Conservation (phyloP, 2,329 filamentous ascomycete species). For the Cytospora chrysosperma region DNA sequence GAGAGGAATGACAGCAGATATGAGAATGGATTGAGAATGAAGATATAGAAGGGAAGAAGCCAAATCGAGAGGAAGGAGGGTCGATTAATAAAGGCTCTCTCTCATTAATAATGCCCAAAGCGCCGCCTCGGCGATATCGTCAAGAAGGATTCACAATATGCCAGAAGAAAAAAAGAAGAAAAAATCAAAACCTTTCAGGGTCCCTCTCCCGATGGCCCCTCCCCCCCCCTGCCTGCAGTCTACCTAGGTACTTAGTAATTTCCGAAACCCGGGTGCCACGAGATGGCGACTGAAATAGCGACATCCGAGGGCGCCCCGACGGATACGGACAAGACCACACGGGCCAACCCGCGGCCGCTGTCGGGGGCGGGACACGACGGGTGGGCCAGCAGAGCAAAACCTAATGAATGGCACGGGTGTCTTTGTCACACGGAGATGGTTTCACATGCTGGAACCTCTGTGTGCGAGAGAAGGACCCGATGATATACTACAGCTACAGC, state of each 20-base stretch:
- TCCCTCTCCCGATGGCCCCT: neutral
- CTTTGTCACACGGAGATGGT: too few species aligned
- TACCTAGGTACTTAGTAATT: neutral
- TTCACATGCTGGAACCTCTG: neutral
- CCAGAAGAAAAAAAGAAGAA: neutral
- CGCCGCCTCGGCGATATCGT: neutral
- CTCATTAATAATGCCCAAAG: constrained; percentile 9
- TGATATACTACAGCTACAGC: neutral
- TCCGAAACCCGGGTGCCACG: constrained; percentile 7
- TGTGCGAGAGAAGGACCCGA: constrained; percentile 4
- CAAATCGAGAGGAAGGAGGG: neutral
- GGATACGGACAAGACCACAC: neutral
- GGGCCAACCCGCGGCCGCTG: neutral
- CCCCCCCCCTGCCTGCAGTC: neutral
- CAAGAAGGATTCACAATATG: too few species aligned
- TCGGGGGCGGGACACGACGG: too few species aligned
- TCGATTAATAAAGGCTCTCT: neutral
- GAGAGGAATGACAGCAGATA: neutral
- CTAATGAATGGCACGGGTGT: too few species aligned
- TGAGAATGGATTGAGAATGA: neutral
- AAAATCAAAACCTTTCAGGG: neutral
- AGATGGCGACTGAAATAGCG: neutral
- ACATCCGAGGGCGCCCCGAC: neutral
- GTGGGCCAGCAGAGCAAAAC: too few species aligned
- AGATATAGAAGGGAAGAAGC: too few species aligned